Evolutionary conservation across 192 early-diverging fungal species (phyloP), one percentile per base, ranked within the genome.

Genomic region (Entophlyctis luteolus): DNA sequence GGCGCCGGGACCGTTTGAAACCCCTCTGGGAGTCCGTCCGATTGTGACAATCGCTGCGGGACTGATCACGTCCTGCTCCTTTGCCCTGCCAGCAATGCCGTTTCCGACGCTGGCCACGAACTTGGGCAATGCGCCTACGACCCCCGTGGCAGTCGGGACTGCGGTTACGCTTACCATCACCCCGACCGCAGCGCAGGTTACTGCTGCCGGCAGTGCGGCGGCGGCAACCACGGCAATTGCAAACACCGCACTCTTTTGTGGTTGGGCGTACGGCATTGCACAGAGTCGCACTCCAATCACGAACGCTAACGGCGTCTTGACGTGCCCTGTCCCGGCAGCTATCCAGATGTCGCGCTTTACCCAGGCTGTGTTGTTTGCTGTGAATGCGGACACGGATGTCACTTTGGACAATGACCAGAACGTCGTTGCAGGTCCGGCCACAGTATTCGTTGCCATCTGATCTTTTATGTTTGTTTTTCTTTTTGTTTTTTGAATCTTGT

Each of bases 1-100:
- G 2, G 23, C 74, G 12, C 77, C 81, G 10, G 72, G 74, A 4
- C 28, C 79, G 0, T 85, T 85, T 36, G 83, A 85, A 55, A 75
- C 75, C 10, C 75, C 83, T 0, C 69, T 85, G 33, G 71, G 69
- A 6, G 53, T 75, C 55, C 56, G 63, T 3, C 69, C 79, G 31
- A 55, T 84, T 8, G 20, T 84, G 20, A 74, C 81, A 12, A 65
- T 85, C 32, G 83, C 81, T 2, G 73, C 71, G 25, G 71, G 71
- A 20, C 76, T 85, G 52, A 78, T 85, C 66, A 53, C 60, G 60
- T 23, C 23, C 2, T 84, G 83, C 66, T 71, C 74, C 0, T 70
- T 59, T 65, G 27, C 69, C 0, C 48, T 85, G 10, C 75, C 75
- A 22, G 71, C 75, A 5, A 25, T n/a, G 33, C 75, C 78, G 14